Base-by-base conservation (phyloP, 164 flowering plant genomes). In the Chloranthus sessilifolius region DNA sequence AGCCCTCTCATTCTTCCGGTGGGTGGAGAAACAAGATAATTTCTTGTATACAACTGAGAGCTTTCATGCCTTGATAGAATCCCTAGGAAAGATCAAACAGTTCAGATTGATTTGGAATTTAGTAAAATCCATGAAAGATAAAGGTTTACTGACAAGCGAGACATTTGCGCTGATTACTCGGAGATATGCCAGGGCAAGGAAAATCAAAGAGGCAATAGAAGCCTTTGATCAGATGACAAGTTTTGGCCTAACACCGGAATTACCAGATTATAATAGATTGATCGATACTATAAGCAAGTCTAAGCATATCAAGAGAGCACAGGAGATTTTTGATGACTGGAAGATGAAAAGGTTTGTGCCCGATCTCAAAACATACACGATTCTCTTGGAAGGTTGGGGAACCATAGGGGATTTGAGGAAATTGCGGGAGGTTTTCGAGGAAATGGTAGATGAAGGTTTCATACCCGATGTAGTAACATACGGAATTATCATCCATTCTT, bases 301-400 rank as follows among this genome's bases (percentile, higher is more conserved):
- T 0, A 63, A 68, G 29, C 52, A 81, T 20, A 86, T 80, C 1
- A 62, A 52, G 52, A 63, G 27, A 7, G 96, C 98, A 26, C 90
- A 91, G 9, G 58, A 77, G 66, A 56, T 65, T 15, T 65, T 91
- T 38, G 96, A 83, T 53, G 65, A 78, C 65, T 71, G 72, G 88
- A 75, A 74, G 45, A 30, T 38, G 54, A 72, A 73, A 21, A 53
- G 64, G 39, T 69, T 69, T 47, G 1, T 5, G 7, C 52, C 64
- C 1, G 62, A 54, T 30, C 30, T 70, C 16, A 62, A 62, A 59
- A 62, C 46, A 3, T 62, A 66, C n/a, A 51, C 78, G 0, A 77
- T 82, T 25, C 54, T 91, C 50, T 53, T 85, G 31, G 95, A 88
- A 68, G 96, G 92, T 0, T 91, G 88, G 88, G 86, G 96, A 1